A percentile compares a stretch with the other conserved stretches of the same genome.
Evolutionary conservation across 78 protist genomes (phyloP).

Genomic region (Cavenderia fasciculata): DNA sequence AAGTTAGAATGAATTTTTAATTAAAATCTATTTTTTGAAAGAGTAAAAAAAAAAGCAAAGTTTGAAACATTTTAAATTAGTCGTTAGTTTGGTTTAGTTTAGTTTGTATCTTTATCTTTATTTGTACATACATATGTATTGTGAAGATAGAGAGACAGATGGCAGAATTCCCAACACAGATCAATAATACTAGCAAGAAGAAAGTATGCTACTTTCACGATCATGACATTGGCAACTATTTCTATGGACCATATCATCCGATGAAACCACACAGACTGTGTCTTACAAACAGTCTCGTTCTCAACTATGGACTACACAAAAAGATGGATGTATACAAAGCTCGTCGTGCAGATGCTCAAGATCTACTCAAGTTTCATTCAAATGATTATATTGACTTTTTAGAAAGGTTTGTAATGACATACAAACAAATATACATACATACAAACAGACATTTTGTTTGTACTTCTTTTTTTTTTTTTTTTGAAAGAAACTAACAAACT

Average conservation of each 20-base stretch:
- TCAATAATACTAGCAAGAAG: constrained; percentile 55
- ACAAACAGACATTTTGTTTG: background rate
- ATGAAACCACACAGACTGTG: constrained; percentile 94
- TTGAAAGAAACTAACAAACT: background rate
- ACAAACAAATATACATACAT: background rate
- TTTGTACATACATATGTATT: too few relatives aligned
- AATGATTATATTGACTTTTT: constrained; percentile 79
- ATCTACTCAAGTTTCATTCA: constrained; percentile 78
- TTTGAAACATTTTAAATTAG: too few relatives aligned
- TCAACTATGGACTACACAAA: constrained; percentile 90
- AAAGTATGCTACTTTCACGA: constrained; percentile 80
- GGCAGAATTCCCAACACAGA: constrained; percentile 1
- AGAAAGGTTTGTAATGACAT: constrained; percentile 14
- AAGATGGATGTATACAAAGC: constrained; percentile 87
- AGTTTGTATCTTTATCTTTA: too few relatives aligned
- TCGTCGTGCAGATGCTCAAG: constrained; percentile 56
- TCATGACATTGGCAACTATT: constrained; percentile 78
- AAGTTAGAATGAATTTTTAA: too few relatives aligned
- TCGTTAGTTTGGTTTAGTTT: too few relatives aligned
- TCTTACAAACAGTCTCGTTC: constrained; percentile 90
- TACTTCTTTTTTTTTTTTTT: background rate
- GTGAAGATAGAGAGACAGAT: background rate
- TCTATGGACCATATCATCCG: constrained; percentile 79
- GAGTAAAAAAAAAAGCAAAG: too few relatives aligned
- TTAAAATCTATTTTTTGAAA: too few relatives aligned